Evolutionary conservation across 495 filamentous ascomycete species (phyloP), one percentile per base, ranked within the genome.

Genomic region (Xylaria grammica): DNA sequence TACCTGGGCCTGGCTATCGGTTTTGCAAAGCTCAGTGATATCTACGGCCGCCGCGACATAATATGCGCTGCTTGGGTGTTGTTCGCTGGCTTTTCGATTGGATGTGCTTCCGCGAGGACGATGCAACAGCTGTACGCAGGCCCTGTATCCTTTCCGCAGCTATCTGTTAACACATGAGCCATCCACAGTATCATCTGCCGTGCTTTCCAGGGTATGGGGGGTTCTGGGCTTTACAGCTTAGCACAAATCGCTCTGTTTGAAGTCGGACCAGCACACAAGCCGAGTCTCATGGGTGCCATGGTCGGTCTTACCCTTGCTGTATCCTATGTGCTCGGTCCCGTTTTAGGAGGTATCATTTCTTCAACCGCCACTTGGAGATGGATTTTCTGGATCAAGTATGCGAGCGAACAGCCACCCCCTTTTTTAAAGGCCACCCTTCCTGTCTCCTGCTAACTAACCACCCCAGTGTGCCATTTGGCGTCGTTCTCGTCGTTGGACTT

Each of bases 331-430:
- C 69, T 88, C 6, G 91, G 91, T 0, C 91, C 90, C 1, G 69
- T 93, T 3, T 76, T 92, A 1, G 90, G 90, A 13, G 90, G 90
- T 20, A 80, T 82, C 1, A 88, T 94, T 53, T 83, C 90, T 0
- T 78, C 88, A 49, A 77, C 80, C 4, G 79, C 86, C 15, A 79
- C 78, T 4, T 93, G 90, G 91, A 71, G 87, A 34, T 90, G 87
- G 81, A 84, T 83, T 32, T 92, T 90, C 71, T 91, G 86, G 86
- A 86, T 92, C 77, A 92, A 92, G 80, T 80, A 45, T 11, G 72
- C 69, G 7, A 57, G 29, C 24, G 4, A 30, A 30, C 2, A 48
- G 36, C 30, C 7, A n/a, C n/a, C 36, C 27, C 34, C 20, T 27
- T 3, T 0, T n/a, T 2, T 1, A 1, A 1, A 30, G 9, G 17